Evolutionary conservation across 768 basidiomycete species (phyloP), one percentile per base, ranked within the genome.

Genomic region (Psilocybe tampanensis): DNA sequence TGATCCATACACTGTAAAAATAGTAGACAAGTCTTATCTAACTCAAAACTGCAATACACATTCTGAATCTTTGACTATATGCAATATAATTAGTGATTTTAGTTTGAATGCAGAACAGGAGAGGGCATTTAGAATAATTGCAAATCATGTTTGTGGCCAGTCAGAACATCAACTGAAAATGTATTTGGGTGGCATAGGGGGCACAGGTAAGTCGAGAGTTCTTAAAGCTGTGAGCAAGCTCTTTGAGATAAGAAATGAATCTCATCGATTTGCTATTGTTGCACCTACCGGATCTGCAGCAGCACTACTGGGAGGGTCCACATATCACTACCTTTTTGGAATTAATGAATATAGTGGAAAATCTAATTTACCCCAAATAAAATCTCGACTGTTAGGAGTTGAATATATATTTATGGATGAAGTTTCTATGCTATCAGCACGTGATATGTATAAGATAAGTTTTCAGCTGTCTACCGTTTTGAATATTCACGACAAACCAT

Each of bases 391-490:
- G 4, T 9, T 29, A 5, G 67, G 70, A 13, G 70, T 76, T 9
- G 68, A 76, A 2, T 74, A 75, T 65, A 53, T 78, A 0, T 75
- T 78, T 44, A 56, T 78, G 18, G 76, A 80, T 68, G 77, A 80
- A 55, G 64, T 78, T 0, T 79, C 76, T 0, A 79, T 79, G 77
- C 26, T 78, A 1, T 69, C 68, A 2, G 67, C 63, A 18, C 8
- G 44, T 33, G 70, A 72, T 44, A 21, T 75, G 26, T 70, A 67
- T 50, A 56, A 50, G 23, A 73, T 76, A 11, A 67, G 64, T 52
- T 47, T 47, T 2, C 59, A 63, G n/a, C 43, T 74, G 3, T 29
- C 60, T 7, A 49, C 54, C 9, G 60, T 63, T 5, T 33, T 51
- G 3, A 64, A 68, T 43, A 51, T 58, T 11, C 19, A 49, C 29